These are phyloP conservation scores for Eremothecium gossypii DNA, from an alignment of 1,139 yeast genomes.

Conservation along the genomic window DNA sequence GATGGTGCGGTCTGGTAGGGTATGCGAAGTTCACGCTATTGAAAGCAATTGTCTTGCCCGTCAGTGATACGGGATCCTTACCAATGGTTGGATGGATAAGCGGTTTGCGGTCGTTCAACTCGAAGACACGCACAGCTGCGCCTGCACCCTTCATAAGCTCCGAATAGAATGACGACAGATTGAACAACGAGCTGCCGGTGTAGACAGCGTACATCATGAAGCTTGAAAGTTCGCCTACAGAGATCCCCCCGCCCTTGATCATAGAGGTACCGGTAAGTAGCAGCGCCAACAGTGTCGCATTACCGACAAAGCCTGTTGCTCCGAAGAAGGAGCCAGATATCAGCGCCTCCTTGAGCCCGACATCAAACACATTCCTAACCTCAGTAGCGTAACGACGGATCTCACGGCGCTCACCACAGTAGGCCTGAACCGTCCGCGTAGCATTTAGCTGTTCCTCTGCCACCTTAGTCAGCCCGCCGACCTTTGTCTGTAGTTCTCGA, in stretches of 20 bases:
- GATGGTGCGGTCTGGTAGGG: slow-evolving; percentile 79
- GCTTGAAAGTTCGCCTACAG: slow-evolving; percentile 84
- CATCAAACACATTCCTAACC: slow-evolving; percentile 62
- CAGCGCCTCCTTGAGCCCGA: slow-evolving; percentile 74
- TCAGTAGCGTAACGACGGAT: slow-evolving; percentile 55
- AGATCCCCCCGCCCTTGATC: slow-evolving; percentile 61
- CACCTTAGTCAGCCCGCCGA: slow-evolving; percentile 81
- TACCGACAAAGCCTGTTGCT: slow-evolving; percentile 75
- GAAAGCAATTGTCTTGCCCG: slow-evolving; percentile 49
- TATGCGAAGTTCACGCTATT: slow-evolving; percentile 62
- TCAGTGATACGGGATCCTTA: slow-evolving; percentile 32
- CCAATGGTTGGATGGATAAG: slow-evolving; percentile 53
- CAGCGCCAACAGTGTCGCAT: slow-evolving; percentile 65
- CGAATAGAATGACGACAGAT: slow-evolving; percentile 82
- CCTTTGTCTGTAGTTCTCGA: slow-evolving; percentile 68
- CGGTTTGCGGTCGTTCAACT: slow-evolving; percentile 72
- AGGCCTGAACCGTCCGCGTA: slow-evolving; percentile 77
- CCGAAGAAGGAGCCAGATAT: slow-evolving; percentile 73
- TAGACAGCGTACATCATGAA: slow-evolving; percentile 95
- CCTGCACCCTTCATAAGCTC: slow-evolving; percentile 97
- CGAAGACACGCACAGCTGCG: slow-evolving; percentile 89
- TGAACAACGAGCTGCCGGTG: slow-evolving; percentile 87
- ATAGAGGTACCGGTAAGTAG: slow-evolving; percentile 73
- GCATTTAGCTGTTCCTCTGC: slow-evolving; percentile 92
- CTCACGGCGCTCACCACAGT: slow-evolving; percentile 71